Evolutionary conservation across 257 asterid genomes (phyloP).

Genomic region (Solanum appendiculatum): DNA sequence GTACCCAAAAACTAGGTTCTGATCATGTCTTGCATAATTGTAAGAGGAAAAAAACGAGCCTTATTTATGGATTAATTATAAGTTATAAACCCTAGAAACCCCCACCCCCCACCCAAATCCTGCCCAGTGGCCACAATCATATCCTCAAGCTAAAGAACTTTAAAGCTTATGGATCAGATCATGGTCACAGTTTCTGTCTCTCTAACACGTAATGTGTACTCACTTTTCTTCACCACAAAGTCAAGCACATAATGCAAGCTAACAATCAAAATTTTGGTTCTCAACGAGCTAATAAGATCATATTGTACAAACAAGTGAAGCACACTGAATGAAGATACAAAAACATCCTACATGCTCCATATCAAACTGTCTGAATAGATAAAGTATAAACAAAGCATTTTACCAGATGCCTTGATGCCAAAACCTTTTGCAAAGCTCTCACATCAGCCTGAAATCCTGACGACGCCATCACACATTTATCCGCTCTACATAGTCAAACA

Average conservation of each 20-base stretch:
- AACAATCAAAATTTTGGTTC: background rate
- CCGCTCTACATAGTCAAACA: slow-evolving; percentile 45
- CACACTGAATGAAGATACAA: background rate
- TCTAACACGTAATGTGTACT: background rate
- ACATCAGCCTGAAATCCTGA: slow-evolving; percentile 99
- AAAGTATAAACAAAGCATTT: background rate
- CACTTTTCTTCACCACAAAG: background rate
- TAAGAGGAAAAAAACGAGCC: background rate
- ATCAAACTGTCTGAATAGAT: background rate
- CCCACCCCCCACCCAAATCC: background rate
- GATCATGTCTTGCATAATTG: background rate
- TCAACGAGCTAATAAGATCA: background rate
- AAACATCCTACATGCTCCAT: background rate
- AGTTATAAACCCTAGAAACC: background rate
- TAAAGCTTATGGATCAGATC: background rate
- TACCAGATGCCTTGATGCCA: slow-evolving; percentile 38
- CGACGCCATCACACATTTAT: slow-evolving; percentile 79
- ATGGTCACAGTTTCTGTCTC: background rate
- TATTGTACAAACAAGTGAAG: background rate
- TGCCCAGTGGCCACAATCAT: background rate
- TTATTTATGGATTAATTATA: background rate
- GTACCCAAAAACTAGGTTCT: background rate
- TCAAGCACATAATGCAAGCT: background rate
- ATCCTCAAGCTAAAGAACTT: background rate
- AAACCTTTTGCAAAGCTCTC: slow-evolving; percentile 78